Base-by-base conservation (phyloP, 2,329 filamentous ascomycete genomes). In the Talaromyces funiculosus region DNA sequence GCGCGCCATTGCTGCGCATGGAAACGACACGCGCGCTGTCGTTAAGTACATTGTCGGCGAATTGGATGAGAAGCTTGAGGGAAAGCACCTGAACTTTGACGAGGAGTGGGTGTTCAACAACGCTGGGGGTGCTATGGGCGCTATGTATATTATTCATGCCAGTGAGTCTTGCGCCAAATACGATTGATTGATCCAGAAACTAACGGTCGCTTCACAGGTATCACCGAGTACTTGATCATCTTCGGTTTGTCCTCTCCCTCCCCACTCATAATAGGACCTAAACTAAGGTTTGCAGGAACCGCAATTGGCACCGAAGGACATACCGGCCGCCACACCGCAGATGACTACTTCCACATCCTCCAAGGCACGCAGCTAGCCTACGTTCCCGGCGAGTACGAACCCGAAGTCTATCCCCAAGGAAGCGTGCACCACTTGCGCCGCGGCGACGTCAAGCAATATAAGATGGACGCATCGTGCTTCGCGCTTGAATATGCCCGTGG, bases 301-400 rank as follows among this genome's bases (percentile, higher is more conserved):
- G 67, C 73, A 31, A 72, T 75, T 59, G 91, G 91, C 68, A 96
- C 92, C 12, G 91, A 95, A 77, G 92, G 92, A 63, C 91, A 96
- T 81, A 85, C 86, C 1, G 92, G 92, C 65, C 89, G 91, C 55
- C 92, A 96, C 82, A 93, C 90, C 12, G 91, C 91, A 16, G 90
- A 96, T 77, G 92, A 96, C 81, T 96, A 94, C 82, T 96, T 96
- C 82, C 85, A 92, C 81, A 96, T 96, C 80, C 82, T 96, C 33
- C 68, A 72, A 42, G 73, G 73, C 58, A 73, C 73, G 26, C 73
- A 75, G 63, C 67, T 75, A 29, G 73, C 73, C 63, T 75, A 73
- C 65, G 67, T 71, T 4, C 73, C 73, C n/a, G 73, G 73, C 42
- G 60, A 65, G 51, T 75, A 68, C 68, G 72, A 74, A 61, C 66